Evolutionary conservation across 2,329 filamentous ascomycete species (phyloP), one percentile per base, ranked within the genome.

Genomic region (Trichoderma harzianum): DNA sequence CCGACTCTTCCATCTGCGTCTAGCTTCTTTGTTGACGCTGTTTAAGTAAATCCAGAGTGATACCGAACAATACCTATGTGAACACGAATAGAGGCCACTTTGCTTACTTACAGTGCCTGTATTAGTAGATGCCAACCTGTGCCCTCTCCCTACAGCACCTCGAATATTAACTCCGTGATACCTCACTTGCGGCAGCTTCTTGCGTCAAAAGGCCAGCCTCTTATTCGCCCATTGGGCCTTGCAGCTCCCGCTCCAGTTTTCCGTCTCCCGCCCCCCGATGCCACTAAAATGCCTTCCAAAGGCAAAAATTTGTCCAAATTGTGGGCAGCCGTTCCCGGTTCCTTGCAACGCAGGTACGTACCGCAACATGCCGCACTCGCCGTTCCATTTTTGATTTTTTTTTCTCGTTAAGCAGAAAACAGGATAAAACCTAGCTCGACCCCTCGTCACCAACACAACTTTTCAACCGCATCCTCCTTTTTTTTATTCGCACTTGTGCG

Each of bases 361-460:
- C 67, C 57, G 24, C 55, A 61, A 32, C n/a, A 24, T 30, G 7
- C 28, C 21, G 43, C 43, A 51, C n/a, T 51, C 32, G n/a, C 47
- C 34, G 43, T 24, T 24, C 28, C 28, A 24, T 55, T 32, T 24
- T 55, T 34, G 3, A n/a, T 28, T 34, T 55, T 65, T 51, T 21
- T 26, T 51, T 3, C n/a, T 8, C 66, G n/a, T 21, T 53, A 28
- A 36, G 57, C 26, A 32, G 18, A 47, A 69, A 61, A 51, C n/a
- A 51, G 60, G 60, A 64, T 64, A 70, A 70, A 70, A 63, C 68
- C 60, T 70, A 70, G 68, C 68, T 55, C 51, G 58, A 58, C 68
- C 68, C 68, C 68, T 64, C 68, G 68, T 70, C 68, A 64, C 47
- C 58, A 70, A 63, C 47, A 70, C 68, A 64, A 67, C 58, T 69